Evolutionary conservation across 2,329 filamentous ascomycete species (phyloP).

Genomic region (Talaromyces sp.): DNA sequence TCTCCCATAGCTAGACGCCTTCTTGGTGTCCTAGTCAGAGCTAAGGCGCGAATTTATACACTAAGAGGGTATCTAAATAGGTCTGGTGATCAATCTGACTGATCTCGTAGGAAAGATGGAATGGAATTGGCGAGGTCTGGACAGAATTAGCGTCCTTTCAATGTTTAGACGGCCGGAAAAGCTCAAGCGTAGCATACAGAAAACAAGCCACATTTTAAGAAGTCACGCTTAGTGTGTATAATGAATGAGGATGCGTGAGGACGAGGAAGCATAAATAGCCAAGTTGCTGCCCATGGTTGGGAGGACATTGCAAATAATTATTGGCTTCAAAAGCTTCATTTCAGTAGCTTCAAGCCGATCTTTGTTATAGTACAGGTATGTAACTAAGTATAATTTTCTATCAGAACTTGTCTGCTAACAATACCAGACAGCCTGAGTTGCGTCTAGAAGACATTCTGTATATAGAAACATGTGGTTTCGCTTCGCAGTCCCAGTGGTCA

Average conservation of each 20-base stretch:
- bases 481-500: neutral
- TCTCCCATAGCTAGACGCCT: neutral
- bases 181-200: neutral
- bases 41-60: neutral
- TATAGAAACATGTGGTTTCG: neutral
- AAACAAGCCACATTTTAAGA: neutral
- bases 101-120: neutral
- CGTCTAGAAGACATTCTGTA: neutral
- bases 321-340: neutral
- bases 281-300: neutral
- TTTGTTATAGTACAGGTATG: neutral
- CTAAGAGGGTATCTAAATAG: neutral
- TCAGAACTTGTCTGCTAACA: neutral
- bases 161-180: neutral
- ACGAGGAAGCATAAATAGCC: neutral
- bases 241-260: neutral
- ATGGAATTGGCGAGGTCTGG: neutral
- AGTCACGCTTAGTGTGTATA: neutral
- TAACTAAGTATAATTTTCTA: neutral
- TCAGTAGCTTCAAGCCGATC: neutral
- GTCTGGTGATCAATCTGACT: neutral
- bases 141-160: neutral
- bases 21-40: neutral
- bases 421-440: neutral
- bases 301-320: neutral